phyloP scores from a whole-genome alignment of 2,329 filamentous ascomycete genomes.

The Metarhizium anisopliae region DNA sequence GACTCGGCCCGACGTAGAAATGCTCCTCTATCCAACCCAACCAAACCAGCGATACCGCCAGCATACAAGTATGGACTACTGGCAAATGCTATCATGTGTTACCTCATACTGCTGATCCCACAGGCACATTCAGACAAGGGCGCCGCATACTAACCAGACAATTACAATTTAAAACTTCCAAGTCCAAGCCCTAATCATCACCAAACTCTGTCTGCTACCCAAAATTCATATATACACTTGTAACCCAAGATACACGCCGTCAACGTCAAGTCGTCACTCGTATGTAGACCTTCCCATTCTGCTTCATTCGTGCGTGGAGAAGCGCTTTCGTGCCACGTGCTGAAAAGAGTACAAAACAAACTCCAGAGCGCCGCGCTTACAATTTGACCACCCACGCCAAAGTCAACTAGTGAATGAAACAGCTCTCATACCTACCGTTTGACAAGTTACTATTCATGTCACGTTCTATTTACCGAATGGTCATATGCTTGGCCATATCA shows the following conservation, averaged over 20 bases:
- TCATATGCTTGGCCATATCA: constrained; percentile 90
- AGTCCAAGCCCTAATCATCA: background rate
- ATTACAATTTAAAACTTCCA: background rate
- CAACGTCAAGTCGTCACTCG: constrained; percentile 15
- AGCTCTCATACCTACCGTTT: constrained; percentile 37
- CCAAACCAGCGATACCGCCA: no score
- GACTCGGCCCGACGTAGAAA: no score
- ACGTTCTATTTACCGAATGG: constrained; percentile 57
- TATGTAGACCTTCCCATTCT: constrained; percentile 22
- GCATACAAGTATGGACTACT: background rate
- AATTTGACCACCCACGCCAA: constrained; percentile 7
- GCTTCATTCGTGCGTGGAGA: constrained; percentile 30
- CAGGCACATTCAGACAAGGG: background rate
- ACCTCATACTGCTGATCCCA: background rate
- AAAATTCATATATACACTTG: background rate
- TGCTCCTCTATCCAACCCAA: no score
- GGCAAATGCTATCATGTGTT: background rate
- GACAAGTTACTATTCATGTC: constrained; percentile 13
- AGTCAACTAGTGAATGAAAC: constrained; percentile 33
- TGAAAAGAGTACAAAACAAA: constrained; percentile 25
- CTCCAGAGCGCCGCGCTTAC: constrained; percentile 46
- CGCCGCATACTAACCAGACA: background rate
- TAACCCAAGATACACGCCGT: background rate
- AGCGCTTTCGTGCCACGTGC: constrained; percentile 42
- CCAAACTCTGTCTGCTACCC: background rate